A percentile compares a stretch with the other conserved stretches of the same genome.
phyloP scores from a whole-genome alignment of 208 protist species.

The Porcisia deanei region DNA sequence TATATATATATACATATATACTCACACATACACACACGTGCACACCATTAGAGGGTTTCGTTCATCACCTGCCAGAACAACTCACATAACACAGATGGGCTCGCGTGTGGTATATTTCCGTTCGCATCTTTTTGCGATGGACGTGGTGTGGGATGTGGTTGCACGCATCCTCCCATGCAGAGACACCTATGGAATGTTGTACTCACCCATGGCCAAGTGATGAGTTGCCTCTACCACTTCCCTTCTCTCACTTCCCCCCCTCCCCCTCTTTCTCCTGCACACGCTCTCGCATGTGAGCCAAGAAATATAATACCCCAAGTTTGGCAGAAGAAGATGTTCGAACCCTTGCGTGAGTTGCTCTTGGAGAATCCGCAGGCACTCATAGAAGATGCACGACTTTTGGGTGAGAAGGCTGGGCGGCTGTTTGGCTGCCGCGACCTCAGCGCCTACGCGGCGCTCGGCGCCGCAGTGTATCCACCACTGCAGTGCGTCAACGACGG shows the following conservation, averaged over 20 bases:
- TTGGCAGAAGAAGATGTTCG: constrained; percentile 44
- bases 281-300: not conserved
- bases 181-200: not conserved
- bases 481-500: constrained; percentile 47
- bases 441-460: constrained; percentile 42
- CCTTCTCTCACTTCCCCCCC: not conserved
- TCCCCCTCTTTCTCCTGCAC: not conserved
- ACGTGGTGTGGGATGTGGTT: not conserved
- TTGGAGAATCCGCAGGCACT: constrained; percentile 36
- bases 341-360: constrained; percentile 67
- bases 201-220: no score
- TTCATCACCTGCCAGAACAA: not conserved
- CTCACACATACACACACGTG: not conserved
- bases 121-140: not conserved
- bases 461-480: constrained; percentile 56
- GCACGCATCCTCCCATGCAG: not conserved
- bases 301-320: not conserved
- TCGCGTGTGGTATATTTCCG: not conserved
- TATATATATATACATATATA: no score
- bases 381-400: constrained; percentile 35
- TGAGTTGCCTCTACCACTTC: not conserved
- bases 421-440: constrained; percentile 53
- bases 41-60: no score
- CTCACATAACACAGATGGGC: not conserved
- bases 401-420: constrained; percentile 66